Evolutionary conservation across 2,329 filamentous ascomycete genomes (phyloP).

Genomic region (Stachybotrys elegans): DNA sequence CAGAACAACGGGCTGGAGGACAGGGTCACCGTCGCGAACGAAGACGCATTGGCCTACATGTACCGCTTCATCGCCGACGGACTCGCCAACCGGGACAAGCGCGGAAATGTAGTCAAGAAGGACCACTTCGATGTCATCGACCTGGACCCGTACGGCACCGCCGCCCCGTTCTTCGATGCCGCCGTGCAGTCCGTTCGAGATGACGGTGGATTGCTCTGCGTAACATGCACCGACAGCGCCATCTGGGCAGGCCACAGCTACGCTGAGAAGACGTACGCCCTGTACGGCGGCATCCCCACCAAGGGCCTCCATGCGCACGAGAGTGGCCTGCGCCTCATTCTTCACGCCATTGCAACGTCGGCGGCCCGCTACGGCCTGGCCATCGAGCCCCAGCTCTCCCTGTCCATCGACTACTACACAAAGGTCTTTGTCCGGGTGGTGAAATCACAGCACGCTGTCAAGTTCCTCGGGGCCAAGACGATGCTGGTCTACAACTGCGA

Average conservation of each 20-base stretch:
- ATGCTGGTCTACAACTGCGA: conserved; percentile 95
- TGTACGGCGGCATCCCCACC: conserved; percentile 87
- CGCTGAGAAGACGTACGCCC: conserved; percentile 84
- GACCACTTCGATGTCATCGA: conserved; percentile 88
- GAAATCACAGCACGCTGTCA: conserved; percentile 78
- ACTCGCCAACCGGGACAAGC: conserved; percentile 35
- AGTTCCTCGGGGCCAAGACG: conserved; percentile 83
- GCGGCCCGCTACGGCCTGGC: conserved; percentile 81
- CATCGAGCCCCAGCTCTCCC: conserved; percentile 84
- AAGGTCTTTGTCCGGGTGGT: conserved; percentile 81
- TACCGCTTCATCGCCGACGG: conserved; percentile 62
- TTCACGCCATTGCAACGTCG: conserved; percentile 74
- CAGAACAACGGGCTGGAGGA: conserved; percentile 71
- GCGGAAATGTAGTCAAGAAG: conserved; percentile 31
- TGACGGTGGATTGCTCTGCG: conserved; percentile 85
- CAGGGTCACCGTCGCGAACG: conserved; percentile 67
- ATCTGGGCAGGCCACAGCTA: conserved; percentile 95
- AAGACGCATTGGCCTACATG: conserved; percentile 89
- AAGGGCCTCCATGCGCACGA: conserved; percentile 87
- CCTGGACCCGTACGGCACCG: conserved; percentile 92
- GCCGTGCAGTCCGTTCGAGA: conserved; percentile 78
- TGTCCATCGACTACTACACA: conserved; percentile 95
- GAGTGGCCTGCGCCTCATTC: conserved; percentile 77
- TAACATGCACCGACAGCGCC: conserved; percentile 94
- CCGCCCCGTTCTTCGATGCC: conserved; percentile 85